These are phyloP conservation scores for Diaporthe citri DNA, from an alignment of 2,329 filamentous ascomycete species.

Conservation along the genomic window DNA sequence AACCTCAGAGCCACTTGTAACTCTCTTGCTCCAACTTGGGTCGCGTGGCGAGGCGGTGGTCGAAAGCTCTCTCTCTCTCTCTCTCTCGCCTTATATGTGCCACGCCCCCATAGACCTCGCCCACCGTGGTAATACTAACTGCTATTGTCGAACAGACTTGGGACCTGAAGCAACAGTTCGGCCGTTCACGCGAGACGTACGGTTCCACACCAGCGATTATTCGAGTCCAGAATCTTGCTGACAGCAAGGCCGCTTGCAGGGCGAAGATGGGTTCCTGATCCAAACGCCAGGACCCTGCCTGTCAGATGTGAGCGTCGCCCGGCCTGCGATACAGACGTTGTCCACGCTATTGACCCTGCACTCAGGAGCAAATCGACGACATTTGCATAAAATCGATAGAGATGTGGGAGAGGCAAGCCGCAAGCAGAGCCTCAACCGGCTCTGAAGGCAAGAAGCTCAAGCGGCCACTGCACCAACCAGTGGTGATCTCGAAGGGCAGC, in stretches of 20 bases:
- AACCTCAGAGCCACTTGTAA: not conserved
- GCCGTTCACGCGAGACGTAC: slow-evolving; percentile 68
- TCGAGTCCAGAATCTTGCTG: slow-evolving; percentile 24
- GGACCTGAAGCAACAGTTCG: slow-evolving; percentile 70
- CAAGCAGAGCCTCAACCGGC: slow-evolving; percentile 56
- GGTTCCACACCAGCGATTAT: slow-evolving; percentile 42
- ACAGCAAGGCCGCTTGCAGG: slow-evolving; percentile 51
- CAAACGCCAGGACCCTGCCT: slow-evolving; percentile 69
- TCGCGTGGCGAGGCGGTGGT: not conserved
- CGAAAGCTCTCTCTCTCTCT: not conserved
- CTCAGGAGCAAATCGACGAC: slow-evolving; percentile 73
- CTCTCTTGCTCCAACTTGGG: not conserved
- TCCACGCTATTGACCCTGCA: slow-evolving; percentile 43
- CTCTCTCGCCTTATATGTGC: not conserved
- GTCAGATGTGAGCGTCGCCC: slow-evolving; percentile 65
- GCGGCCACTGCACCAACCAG: slow-evolving; percentile 68
- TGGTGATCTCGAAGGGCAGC: slow-evolving; percentile 61
- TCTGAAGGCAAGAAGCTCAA: slow-evolving; percentile 65
- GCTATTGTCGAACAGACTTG: slow-evolving; percentile 51
- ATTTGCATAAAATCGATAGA: slow-evolving; percentile 71
- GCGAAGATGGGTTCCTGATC: slow-evolving; percentile 72
- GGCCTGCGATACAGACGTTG: slow-evolving; percentile 9
- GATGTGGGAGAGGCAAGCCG: slow-evolving; percentile 69
- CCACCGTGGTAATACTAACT: not conserved
- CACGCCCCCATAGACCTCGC: not conserved